phyloP scores from a whole-genome alignment of 805 yeast genomes.

The Hanseniaspora valbyensis region DNA sequence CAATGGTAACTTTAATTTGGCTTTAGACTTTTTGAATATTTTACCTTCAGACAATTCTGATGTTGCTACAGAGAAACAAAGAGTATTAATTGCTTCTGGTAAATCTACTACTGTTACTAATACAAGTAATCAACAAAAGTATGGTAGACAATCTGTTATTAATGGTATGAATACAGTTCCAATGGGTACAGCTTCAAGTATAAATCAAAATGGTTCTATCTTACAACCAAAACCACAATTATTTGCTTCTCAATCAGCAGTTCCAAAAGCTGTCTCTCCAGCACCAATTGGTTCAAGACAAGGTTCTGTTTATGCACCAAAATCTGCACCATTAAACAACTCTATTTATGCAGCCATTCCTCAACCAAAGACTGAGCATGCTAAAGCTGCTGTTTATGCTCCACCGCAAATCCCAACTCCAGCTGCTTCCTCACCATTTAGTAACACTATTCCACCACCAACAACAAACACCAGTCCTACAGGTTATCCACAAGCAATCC shows the following conservation, averaged over 20 bases:
- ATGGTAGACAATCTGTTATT: conserved; percentile 9
- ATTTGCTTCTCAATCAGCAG: neutral
- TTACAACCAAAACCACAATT: conserved; percentile 13
- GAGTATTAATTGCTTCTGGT: conserved; percentile 59
- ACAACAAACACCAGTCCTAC: neutral
- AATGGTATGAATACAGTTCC: neutral
- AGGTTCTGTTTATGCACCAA: conserved; percentile 8
- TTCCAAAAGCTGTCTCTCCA: conserved; percentile 8
- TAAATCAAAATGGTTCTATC: neutral
- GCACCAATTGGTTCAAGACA: neutral
- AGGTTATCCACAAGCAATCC: too few species aligned
- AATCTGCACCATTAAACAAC: neutral
- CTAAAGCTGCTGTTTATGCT: conserved; percentile 14
- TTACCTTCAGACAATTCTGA: conserved; percentile 68
- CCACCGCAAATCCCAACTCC: conserved; percentile 12
- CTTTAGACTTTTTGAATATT: conserved; percentile 53
- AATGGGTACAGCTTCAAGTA: neutral
- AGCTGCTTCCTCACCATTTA: neutral
- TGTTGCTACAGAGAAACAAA: conserved; percentile 61
- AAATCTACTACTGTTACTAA: conserved; percentile 18
- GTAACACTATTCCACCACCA: neutral
- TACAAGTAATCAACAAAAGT: conserved; percentile 2
- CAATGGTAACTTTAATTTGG: conserved; percentile 74
- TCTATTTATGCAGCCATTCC: conserved; percentile 10
- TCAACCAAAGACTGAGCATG: conserved; percentile 5